Percentiles rank a stretch among this genome's conserved stretches.
Conservation (phyloP, 164 flowering plant species). For the Nelumbo lutea region DNA sequence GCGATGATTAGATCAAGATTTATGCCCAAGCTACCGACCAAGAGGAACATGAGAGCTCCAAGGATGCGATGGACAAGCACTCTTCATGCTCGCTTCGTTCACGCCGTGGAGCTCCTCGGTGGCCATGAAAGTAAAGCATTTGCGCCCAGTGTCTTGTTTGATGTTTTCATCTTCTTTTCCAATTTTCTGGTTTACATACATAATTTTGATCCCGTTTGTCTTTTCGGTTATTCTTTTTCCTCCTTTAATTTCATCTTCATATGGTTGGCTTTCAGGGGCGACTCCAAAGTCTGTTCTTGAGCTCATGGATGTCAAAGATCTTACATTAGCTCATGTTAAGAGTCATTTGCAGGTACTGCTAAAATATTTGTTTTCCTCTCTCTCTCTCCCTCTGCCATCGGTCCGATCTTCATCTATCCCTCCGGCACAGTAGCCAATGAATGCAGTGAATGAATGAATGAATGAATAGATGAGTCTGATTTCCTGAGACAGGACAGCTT, state of each 20-base stretch:
- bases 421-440: constrained; percentile 42
- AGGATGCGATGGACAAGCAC: constrained; percentile 74
- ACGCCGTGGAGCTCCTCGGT: constrained; percentile 72
- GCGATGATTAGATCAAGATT: constrained; percentile 51
- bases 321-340: constrained; percentile 75
- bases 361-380: constrained; percentile 2
- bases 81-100: constrained; percentile 67
- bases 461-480: constrained; percentile 19
- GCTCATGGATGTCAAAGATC: constrained; percentile 81
- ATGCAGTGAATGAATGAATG: constrained; percentile 26
- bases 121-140: constrained; percentile 67
- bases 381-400: constrained; percentile 7
- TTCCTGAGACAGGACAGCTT: constrained; percentile 27
- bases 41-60: constrained; percentile 66
- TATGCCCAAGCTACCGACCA: constrained; percentile 41
- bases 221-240: background rate
- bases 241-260: background rate
- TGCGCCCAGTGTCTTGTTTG: background rate
- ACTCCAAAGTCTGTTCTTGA: constrained; percentile 80
- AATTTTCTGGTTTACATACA: background rate
- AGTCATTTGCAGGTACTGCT: constrained; percentile 64
- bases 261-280: constrained; percentile 40
- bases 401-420: constrained; percentile 14
- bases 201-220: background rate
- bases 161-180: background rate